These are phyloP conservation scores for Nakazawaea anatomiae DNA, from an alignment of 805 yeast genomes.

Conservation along the genomic window DNA sequence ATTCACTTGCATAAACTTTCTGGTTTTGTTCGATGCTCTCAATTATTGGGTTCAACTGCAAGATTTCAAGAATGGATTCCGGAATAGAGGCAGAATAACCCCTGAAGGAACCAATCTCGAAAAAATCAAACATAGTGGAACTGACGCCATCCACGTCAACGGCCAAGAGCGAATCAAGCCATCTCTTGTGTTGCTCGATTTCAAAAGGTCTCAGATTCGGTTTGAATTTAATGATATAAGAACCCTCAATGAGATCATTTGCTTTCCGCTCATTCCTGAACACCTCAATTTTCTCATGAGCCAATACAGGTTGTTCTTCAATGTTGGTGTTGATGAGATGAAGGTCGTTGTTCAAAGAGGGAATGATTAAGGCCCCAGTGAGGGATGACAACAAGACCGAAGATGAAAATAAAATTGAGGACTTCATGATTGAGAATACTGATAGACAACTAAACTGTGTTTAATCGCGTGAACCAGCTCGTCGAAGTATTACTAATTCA, in stretches of 20 bases:
- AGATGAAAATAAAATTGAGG: slow-evolving; percentile 17
- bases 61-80: neutral
- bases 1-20: slow-evolving; percentile 43
- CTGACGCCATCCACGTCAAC: neutral
- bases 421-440: slow-evolving; percentile 10
- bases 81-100: slow-evolving; percentile 8
- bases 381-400: slow-evolving; percentile 20
- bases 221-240: slow-evolving; percentile 7
- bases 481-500: neutral
- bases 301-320: slow-evolving; percentile 5
- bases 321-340: slow-evolving; percentile 5
- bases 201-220: neutral
- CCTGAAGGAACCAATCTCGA: slow-evolving; percentile 3
- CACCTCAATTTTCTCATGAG: neutral
- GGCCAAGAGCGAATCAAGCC: neutral
- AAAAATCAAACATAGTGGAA: neutral
- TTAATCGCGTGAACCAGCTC: neutral
- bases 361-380: slow-evolving; percentile 56
- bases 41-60: slow-evolving; percentile 37
- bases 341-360: slow-evolving; percentile 24
- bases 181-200: slow-evolving; percentile 1
- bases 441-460: neutral
- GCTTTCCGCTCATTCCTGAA: slow-evolving; percentile 1
- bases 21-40: slow-evolving; percentile 62
- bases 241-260: slow-evolving; percentile 5